Evolutionary conservation across 176 grass and related monocot species (phyloP), one percentile per base, ranked within the genome.

Genomic region (Canna indica): DNA sequence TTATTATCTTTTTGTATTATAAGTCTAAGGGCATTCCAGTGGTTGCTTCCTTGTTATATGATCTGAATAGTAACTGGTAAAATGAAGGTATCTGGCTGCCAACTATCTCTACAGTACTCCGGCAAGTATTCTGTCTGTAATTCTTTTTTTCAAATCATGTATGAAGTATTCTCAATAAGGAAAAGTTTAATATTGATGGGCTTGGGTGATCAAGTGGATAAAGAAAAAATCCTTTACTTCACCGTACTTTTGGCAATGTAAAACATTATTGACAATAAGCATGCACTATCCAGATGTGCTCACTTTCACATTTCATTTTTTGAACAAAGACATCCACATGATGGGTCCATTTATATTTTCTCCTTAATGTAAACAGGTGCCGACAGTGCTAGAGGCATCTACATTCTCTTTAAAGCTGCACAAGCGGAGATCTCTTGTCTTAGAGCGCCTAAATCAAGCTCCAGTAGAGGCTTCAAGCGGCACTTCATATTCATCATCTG

Each of bases 391-490:
- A 75, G 94, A 97, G 66, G 89, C 81, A 4, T 90, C 89, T 36
- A 97, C 84, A 16, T 85, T 81, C 75, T 92, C 88, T 44, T 65
- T 92, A 33, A 97, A 90, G 79, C 81, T 97, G 74, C 83, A 59
- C 3, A 92, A 87, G 57, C 82, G 93, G 71, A 83, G 86, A 41
- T 92, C 84, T 26, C 76, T 97, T 64, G 66, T 92, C 63, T 73
- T 97, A 9, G 94, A 97, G 42, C 80, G 84, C 69, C 76, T 97
- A 80, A 92, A 97, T 78, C 89, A 93, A 66, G 94, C 86, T 77
- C 89, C 94, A 16, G 86, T 92, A 8, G 89, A 97, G 12, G 82
- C 79, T 58, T 97, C 94, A 60, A 92, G 82, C n/a, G 78, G 84
- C 39, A 47, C 84, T 66, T 93, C 89, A 0, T 76, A 72, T 62